Base-by-base conservation (phyloP, 805 yeast genomes). In the Helenozyma rhizophorensis region DNA sequence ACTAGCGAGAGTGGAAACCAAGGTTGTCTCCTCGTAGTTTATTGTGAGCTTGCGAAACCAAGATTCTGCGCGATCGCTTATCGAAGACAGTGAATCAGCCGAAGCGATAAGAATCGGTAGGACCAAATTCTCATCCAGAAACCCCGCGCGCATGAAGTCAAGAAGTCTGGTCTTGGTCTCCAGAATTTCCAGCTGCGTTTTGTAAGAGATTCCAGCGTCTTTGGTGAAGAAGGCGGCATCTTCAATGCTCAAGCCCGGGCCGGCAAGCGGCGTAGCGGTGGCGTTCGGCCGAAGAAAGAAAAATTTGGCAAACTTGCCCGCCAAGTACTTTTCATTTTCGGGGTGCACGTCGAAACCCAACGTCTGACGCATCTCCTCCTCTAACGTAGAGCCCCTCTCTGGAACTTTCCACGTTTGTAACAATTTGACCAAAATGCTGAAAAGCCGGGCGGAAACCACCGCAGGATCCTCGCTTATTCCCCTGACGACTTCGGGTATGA, bases 211-310 rank as follows among this genome's bases (percentile, higher is more conserved):
- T 17, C 89, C 90, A 2, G 90, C 86, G 41, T 74, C 74, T 33
- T 68, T 70, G 0, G 86, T 80, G 45, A 86, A 75, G 45, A 80
- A 85, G 1, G 73, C 53, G 13, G 74, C 70, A 25, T 82, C 87
- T 0, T 51, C 51, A 0, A 65, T 53, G 10, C 80, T 63, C 32
- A 88, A 57, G 0, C 95, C 95, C 0, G 90, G 87, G 36, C 76
- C 68, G 47, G 37, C 52, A 34, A 34, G 56, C 39, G 31, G 68
- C 53, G 25, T 54, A 35, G 45, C 35, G 6, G 42, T 27, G 0
- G 49, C 27, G 22, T 34, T 50, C 1, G 88, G 79, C 27, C 60
- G 60, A 21, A 85, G 54, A 29, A 84, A 45, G 51, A 84, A 71
- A 39, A 84, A 70, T 33, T 75, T 70, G 8, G 76, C 65, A 23